A percentile compares a stretch with the other conserved stretches of the same genome.
These are phyloP conservation scores for Lecanosticta acicola DNA, from an alignment of 2,329 filamentous ascomycete genomes.

Conservation along the genomic window DNA sequence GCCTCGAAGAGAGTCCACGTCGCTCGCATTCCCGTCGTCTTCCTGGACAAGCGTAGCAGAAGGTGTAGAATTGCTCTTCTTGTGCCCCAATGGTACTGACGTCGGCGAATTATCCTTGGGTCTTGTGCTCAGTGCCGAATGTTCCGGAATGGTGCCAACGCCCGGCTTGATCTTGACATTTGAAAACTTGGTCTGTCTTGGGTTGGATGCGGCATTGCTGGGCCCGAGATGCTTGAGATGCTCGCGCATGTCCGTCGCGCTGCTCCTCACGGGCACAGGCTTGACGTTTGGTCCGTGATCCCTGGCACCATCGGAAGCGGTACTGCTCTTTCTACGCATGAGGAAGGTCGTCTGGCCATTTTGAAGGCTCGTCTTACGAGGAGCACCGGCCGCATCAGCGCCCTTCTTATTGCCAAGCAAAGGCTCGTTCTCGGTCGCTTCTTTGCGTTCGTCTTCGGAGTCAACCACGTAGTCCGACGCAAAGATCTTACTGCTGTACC, in stretches of 20 bases:
- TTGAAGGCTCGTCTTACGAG: conserved; percentile 32
- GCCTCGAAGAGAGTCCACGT: conserved; percentile 9
- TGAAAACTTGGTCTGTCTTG: conserved; percentile 56
- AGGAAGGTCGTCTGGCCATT: conserved; percentile 38
- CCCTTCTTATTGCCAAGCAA: conserved; percentile 24
- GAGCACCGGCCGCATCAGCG: conserved; percentile 10
- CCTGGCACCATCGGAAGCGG: conserved; percentile 30
- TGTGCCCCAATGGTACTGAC: neutral
- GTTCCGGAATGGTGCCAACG: conserved; percentile 40
- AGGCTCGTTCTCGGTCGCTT: conserved; percentile 27
- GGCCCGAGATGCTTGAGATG: conserved; percentile 60
- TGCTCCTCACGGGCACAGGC: conserved; percentile 42
- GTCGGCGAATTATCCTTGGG: conserved; percentile 16
- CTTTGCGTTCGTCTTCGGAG: conserved; percentile 16
- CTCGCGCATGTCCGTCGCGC: conserved; percentile 52
- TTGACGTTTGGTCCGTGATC: conserved; percentile 26
- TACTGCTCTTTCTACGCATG: conserved; percentile 43
- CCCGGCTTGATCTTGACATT: conserved; percentile 62
- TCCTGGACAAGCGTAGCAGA: conserved; percentile 6
- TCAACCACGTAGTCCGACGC: conserved; percentile 10
- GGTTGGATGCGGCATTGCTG: conserved; percentile 56
- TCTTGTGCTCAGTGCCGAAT: conserved; percentile 9
- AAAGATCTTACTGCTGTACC: conserved; percentile 24
- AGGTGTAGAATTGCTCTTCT: neutral
- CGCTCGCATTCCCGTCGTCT: conserved; percentile 10